Evolutionary conservation across 2,329 filamentous ascomycete genomes (phyloP).

Genomic region (Rutstroemia sp.): DNA sequence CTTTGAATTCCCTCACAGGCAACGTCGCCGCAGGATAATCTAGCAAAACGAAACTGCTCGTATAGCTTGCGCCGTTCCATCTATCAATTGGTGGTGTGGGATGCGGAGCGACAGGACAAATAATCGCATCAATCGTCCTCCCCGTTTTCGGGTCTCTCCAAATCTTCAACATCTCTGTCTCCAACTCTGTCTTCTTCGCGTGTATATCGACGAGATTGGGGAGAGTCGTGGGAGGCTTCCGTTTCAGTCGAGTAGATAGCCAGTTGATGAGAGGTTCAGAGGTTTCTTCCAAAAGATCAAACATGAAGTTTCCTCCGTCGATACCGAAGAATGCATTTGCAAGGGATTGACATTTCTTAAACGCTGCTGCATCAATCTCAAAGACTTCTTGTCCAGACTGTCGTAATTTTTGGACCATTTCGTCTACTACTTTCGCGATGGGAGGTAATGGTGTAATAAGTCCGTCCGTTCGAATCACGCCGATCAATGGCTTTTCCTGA

Average conservation of each 20-base stretch:
- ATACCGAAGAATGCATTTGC: conserved; percentile 51
- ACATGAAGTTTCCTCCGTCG: conserved; percentile 48
- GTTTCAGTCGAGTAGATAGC: conserved; percentile 44
- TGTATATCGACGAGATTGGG: conserved; percentile 45
- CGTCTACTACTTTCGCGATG: conserved; percentile 38
- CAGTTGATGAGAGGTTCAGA: conserved; percentile 53
- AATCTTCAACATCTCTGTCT: conserved; percentile 48
- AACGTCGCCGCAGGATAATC: conserved; percentile 53
- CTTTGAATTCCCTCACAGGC: conserved; percentile 43
- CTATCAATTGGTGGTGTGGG: conserved; percentile 54
- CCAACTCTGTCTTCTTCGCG: conserved; percentile 42
- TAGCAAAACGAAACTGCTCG: conserved; percentile 51
- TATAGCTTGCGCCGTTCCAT: conserved; percentile 57
- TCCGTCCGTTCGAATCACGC: conserved; percentile 42
- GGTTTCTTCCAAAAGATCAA: conserved; percentile 47
- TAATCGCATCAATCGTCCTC: conserved; percentile 48
- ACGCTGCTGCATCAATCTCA: conserved; percentile 46
- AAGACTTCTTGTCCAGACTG: conserved; percentile 46
- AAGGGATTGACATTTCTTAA: conserved; percentile 48
- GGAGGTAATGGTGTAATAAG: conserved; percentile 45
- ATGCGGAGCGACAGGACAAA: conserved; percentile 58
- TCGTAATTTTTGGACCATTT: conserved; percentile 35
- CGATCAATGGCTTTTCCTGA: conserved; percentile 32
- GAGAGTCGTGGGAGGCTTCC: conserved; percentile 39
- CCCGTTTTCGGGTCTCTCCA: conserved; percentile 42